These are phyloP conservation scores for Carnegiea gigantea DNA, from an alignment of 179 eudicot genomes.

Conservation along the genomic window DNA sequence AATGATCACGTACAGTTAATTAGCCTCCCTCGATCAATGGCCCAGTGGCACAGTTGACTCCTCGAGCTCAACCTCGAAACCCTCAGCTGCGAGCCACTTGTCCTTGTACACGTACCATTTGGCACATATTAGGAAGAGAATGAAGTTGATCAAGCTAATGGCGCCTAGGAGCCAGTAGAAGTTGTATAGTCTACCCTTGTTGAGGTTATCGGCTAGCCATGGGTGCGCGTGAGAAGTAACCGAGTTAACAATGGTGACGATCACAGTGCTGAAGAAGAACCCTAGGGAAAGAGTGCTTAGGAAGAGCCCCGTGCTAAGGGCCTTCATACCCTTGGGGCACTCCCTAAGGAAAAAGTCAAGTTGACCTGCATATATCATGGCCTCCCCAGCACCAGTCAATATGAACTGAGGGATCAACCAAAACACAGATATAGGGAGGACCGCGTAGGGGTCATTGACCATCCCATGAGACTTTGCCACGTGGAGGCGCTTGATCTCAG, in stretches of 20 bases:
- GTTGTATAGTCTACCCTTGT: conserved; percentile 38
- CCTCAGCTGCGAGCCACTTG: conserved; percentile 38
- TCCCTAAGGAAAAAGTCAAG: conserved; percentile 42
- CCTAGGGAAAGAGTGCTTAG: conserved; percentile 41
- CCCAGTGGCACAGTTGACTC: conserved; percentile 37
- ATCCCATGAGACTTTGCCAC: conserved; percentile 46
- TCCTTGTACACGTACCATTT: conserved; percentile 47
- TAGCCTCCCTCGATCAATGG: conserved; percentile 24
- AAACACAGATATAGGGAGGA: conserved; percentile 32
- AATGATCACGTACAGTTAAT: not conserved
- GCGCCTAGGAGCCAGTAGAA: conserved; percentile 38
- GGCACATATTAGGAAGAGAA: conserved; percentile 29
- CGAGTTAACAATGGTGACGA: conserved; percentile 32
- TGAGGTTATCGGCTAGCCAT: conserved; percentile 42
- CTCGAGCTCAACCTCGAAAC: conserved; percentile 40
- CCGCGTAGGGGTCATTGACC: conserved; percentile 20
- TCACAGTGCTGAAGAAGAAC: conserved; percentile 37
- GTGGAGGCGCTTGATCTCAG: conserved; percentile 55
- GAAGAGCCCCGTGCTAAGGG: conserved; percentile 46
- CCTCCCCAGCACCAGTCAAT: conserved; percentile 41
- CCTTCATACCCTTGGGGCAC: conserved; percentile 48
- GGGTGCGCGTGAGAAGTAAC: conserved; percentile 22
- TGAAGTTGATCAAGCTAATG: conserved; percentile 29
- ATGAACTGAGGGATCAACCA: conserved; percentile 40
- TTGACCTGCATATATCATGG: conserved; percentile 42